These are phyloP conservation scores for Sequoia sempervirens DNA, from an alignment of 75 land plant genomes.

Conservation along the genomic window DNA sequence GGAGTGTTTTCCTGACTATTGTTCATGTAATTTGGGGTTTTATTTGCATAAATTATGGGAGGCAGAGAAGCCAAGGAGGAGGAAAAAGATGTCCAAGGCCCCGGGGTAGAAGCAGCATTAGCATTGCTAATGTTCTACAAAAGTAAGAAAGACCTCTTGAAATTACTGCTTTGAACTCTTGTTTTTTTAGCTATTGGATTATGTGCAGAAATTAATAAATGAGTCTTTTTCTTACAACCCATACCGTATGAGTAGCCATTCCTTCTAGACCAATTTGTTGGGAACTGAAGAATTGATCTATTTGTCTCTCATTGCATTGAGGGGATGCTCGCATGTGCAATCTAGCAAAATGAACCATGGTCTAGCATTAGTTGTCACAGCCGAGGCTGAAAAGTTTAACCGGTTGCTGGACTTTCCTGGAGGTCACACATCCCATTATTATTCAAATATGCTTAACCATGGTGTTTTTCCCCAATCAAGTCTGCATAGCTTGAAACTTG, in stretches of 20 bases:
- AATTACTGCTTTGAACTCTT: neutral
- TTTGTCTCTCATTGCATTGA: neutral
- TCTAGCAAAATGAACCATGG: neutral
- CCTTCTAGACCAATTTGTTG: neutral
- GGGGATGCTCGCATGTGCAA: no score
- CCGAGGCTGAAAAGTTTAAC: neutral
- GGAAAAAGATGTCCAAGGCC: constrained; percentile 33
- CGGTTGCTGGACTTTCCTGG: neutral
- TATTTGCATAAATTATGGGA: constrained; percentile 5
- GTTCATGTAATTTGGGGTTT: neutral
- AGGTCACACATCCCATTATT: neutral
- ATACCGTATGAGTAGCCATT: neutral
- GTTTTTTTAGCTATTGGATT: neutral
- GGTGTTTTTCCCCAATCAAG: neutral
- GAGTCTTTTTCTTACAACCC: neutral
- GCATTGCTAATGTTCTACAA: constrained; percentile 60
- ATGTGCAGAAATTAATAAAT: neutral
- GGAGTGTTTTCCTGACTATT: neutral
- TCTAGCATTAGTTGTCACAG: neutral
- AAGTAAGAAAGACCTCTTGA: constrained; percentile 11
- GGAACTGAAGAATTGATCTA: neutral
- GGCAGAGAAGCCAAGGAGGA: constrained; percentile 8
- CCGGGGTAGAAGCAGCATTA: constrained; percentile 58
- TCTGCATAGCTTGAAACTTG: neutral
- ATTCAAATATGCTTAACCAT: neutral